Conservation (phyloP, 2,329 filamentous ascomycete species). For the Cordyceps cicadae region DNA sequence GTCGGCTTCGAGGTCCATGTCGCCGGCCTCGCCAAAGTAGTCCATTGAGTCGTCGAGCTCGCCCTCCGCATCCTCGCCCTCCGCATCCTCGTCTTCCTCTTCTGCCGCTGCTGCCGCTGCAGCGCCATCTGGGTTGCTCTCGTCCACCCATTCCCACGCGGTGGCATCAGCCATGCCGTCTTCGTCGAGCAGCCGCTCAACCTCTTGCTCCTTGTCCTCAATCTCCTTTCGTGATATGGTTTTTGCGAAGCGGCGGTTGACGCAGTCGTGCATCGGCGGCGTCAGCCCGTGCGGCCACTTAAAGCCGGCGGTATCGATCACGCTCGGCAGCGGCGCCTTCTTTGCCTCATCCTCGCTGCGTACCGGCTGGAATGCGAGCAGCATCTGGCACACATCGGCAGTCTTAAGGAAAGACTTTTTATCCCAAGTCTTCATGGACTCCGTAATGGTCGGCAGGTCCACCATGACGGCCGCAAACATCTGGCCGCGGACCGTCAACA, state of each 20-base stretch:
- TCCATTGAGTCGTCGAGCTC: slow-evolving; percentile 36
- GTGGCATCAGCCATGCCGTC: slow-evolving; percentile 56
- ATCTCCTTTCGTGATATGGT: slow-evolving; percentile 76
- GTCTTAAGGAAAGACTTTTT: slow-evolving; percentile 82
- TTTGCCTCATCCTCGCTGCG: slow-evolving; percentile 57
- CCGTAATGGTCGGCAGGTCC: slow-evolving; percentile 77
- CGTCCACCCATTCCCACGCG: slow-evolving; percentile 57
- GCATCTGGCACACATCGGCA: slow-evolving; percentile 82
- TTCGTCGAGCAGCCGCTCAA: slow-evolving; percentile 62
- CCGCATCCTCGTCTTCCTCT: slow-evolving; percentile 45
- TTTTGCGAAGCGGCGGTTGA: slow-evolving; percentile 75
- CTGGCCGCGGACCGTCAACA: slow-evolving; percentile 60
- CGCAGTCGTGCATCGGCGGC: slow-evolving; percentile 77
- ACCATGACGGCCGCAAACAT: slow-evolving; percentile 72
- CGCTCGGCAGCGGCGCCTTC: slow-evolving; percentile 58
- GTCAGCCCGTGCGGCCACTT: slow-evolving; percentile 82
- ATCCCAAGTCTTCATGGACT: slow-evolving; percentile 92
- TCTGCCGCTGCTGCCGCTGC: slow-evolving; percentile 40
- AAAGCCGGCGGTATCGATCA: slow-evolving; percentile 55
- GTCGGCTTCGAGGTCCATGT: slow-evolving; percentile 46
- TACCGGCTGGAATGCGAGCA: slow-evolving; percentile 66
- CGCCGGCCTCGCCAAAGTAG: slow-evolving; percentile 33
- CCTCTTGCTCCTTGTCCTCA: slow-evolving; percentile 73
- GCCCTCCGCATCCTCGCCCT: slow-evolving; percentile 41
- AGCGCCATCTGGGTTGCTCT: slow-evolving; percentile 40